Percentiles rank a stretch among this genome's conserved stretches.
phyloP scores from a whole-genome alignment of 2,329 filamentous ascomycete species.

The Didymella arachidicola region DNA sequence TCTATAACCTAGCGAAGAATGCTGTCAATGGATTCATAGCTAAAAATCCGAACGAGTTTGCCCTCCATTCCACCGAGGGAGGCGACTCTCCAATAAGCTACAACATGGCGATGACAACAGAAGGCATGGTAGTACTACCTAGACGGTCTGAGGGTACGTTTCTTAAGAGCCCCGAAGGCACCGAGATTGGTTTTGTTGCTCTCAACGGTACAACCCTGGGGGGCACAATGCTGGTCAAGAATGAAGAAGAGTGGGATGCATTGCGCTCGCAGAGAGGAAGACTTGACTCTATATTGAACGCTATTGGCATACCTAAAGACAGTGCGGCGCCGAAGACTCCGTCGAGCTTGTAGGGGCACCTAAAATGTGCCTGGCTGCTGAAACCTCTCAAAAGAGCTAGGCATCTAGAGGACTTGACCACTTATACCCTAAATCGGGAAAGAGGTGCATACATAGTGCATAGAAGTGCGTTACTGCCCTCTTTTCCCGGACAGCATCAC shows the following conservation, averaged over 20 bases:
- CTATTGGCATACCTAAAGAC: slow-evolving; percentile 45
- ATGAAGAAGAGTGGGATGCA: slow-evolving; percentile 61
- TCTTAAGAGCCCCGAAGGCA: slow-evolving; percentile 51
- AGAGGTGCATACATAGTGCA: background rate
- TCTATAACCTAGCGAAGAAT: slow-evolving; percentile 46
- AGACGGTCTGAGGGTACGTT: slow-evolving; percentile 56
- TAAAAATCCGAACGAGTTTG: slow-evolving; percentile 43
- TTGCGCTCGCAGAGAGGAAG: slow-evolving; percentile 52
- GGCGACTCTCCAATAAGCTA: slow-evolving; percentile 62
- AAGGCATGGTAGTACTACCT: slow-evolving; percentile 63
- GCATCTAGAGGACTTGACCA: background rate
- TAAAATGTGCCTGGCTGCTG: background rate
- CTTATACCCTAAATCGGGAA: background rate
- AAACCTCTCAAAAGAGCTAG: too few species aligned
- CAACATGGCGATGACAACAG: slow-evolving; percentile 65
- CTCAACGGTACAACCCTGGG: slow-evolving; percentile 66
- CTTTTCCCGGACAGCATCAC: slow-evolving; percentile 51
- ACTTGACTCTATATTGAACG: slow-evolving; percentile 55
- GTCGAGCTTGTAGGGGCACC: slow-evolving; percentile 9
- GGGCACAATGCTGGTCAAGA: slow-evolving; percentile 67
- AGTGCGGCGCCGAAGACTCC: slow-evolving; percentile 9
- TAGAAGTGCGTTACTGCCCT: background rate
- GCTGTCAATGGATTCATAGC: slow-evolving; percentile 53
- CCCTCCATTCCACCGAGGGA: slow-evolving; percentile 36
- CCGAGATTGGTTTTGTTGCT: slow-evolving; percentile 55